phyloP scores from a whole-genome alignment of 495 filamentous ascomycete genomes.

The Podospora anserina region DNA sequence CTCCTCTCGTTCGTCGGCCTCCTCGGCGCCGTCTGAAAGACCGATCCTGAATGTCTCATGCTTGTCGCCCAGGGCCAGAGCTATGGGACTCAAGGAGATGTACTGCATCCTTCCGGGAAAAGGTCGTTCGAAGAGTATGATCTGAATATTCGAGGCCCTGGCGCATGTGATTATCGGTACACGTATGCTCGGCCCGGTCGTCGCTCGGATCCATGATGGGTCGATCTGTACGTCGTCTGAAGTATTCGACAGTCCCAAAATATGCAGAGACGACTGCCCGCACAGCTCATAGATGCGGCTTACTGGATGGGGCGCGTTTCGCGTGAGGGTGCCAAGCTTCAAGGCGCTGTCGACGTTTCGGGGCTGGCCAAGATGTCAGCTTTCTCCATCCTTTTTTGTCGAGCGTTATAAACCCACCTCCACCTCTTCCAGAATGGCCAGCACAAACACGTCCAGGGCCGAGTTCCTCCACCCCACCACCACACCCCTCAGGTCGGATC shows the following conservation, averaged over 20 bases:
- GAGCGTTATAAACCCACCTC: constrained; percentile 57
- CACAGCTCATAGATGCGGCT: constrained; percentile 79
- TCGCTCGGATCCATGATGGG: constrained; percentile 67
- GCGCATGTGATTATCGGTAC: constrained; percentile 73
- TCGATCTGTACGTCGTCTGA: constrained; percentile 53
- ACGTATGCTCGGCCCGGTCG: constrained; percentile 52
- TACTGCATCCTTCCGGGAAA: constrained; percentile 92
- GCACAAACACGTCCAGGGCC: constrained; percentile 81
- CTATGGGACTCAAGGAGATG: constrained; percentile 85
- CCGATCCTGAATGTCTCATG: constrained; percentile 31
- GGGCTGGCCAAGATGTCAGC: constrained; percentile 34
- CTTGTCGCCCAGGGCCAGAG: constrained; percentile 82
- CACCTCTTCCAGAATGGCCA: constrained; percentile 84
- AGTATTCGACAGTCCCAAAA: constrained; percentile 76
- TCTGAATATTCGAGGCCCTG: constrained; percentile 66
- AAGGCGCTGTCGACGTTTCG: constrained; percentile 84
- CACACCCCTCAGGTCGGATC: constrained; percentile 69
- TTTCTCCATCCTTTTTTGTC: neutral
- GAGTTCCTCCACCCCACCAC: constrained; percentile 97
- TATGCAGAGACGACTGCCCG: constrained; percentile 75
- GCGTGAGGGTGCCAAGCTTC: constrained; percentile 75
- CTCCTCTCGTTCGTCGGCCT: constrained; percentile 63
- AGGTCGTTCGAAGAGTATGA: constrained; percentile 84
- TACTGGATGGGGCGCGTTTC: constrained; percentile 78
- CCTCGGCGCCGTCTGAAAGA: constrained; percentile 49